Evolutionary conservation across 441 rosid genomes (phyloP), one percentile per base, ranked within the genome.

Genomic region (Gossypium aridum): DNA sequence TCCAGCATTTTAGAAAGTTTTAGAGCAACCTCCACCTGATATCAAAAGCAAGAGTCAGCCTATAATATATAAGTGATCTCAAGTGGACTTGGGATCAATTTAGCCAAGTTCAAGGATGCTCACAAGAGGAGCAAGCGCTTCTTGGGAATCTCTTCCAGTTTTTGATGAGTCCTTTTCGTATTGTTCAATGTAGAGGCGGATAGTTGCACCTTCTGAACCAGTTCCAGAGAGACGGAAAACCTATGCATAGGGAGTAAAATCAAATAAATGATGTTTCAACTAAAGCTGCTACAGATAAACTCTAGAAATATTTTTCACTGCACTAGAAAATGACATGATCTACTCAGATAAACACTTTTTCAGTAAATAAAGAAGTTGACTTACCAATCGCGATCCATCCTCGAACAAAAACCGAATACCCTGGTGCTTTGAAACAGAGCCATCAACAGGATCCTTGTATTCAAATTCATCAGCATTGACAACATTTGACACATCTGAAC

Each of bases 211-310:
- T 83, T 87, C 99, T 31, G 99, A 96, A 45, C 99, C 99, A 12
- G 98, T 96, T 83, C 99, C 99, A 0, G 98, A 96, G 37, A 96
- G 96, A 73, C 98, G 97, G 94, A 93, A 96, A 62, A 96, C 84
- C 98, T 96, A 86, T 75, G 73, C 22, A 55, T 64, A 20, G 3
- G 34, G 20, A 1, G 19, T 16, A 19, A 56, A 57, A 25, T 22
- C 31, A 1, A 39, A 60, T 51, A 49, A 5, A 17, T 22, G 13
- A 13, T 3, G 13, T 10, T 56, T 76, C 26, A 16, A 3, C 64
- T 1, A 16, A 10, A 39, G 49, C 9, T 17, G 20, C 53, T 37
- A 16, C 26, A 64, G 51, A 37, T 37, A 12, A 64, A 16, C 47
- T 31, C 16, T 10, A 4, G 7, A 37, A 61, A 37, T 34, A 34